Evolutionary conservation across 1,139 yeast species (phyloP).

Genomic region (Yamadazyma pseudoaaseri): DNA sequence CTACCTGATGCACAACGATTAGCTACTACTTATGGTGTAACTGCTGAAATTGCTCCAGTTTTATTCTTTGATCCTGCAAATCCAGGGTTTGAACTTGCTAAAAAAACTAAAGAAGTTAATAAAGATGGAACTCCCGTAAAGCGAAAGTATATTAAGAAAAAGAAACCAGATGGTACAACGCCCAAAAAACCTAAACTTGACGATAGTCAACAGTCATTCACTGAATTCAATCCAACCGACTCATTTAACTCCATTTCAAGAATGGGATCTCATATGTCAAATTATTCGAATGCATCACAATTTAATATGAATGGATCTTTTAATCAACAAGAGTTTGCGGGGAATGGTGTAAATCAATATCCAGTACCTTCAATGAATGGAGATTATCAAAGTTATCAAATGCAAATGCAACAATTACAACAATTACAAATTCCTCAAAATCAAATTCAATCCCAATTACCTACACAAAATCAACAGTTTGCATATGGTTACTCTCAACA

Average conservation of each 20-base stretch:
- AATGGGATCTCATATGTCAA: slow-evolving; percentile 16
- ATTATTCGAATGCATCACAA: slow-evolving; percentile 9
- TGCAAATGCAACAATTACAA: slow-evolving; percentile 24
- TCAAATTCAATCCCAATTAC: slow-evolving; percentile 16
- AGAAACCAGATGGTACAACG: slow-evolving; percentile 36
- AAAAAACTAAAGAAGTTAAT: slow-evolving; percentile 43
- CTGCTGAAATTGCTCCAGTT: slow-evolving; percentile 56
- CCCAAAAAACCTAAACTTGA: slow-evolving; percentile 35
- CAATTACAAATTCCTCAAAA: slow-evolving; percentile 23
- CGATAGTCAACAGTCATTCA: slow-evolving; percentile 7
- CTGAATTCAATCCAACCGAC: slow-evolving; percentile 12
- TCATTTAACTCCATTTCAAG: slow-evolving; percentile 15
- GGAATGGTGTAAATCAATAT: slow-evolving; percentile 11
- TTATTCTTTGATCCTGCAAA: slow-evolving; percentile 49
- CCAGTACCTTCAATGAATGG: slow-evolving; percentile 12
- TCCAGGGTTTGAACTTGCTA: slow-evolving; percentile 45
- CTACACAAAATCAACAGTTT: slow-evolving; percentile 8
- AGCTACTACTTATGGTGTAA: slow-evolving; percentile 53
- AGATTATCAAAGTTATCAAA: slow-evolving; percentile 31
- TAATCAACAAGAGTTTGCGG: slow-evolving; percentile 25
- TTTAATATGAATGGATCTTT: slow-evolving; percentile 16
- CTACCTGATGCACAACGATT: slow-evolving; percentile 54
- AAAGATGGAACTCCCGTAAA: slow-evolving; percentile 47
- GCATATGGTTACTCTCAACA: slow-evolving; percentile 9
- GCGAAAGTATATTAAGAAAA: slow-evolving; percentile 42